Percentiles rank a stretch among this genome's conserved stretches.
These are phyloP conservation scores for Aspergillus wentii DNA, from an alignment of 495 filamentous ascomycete species.

Conservation along the genomic window DNA sequence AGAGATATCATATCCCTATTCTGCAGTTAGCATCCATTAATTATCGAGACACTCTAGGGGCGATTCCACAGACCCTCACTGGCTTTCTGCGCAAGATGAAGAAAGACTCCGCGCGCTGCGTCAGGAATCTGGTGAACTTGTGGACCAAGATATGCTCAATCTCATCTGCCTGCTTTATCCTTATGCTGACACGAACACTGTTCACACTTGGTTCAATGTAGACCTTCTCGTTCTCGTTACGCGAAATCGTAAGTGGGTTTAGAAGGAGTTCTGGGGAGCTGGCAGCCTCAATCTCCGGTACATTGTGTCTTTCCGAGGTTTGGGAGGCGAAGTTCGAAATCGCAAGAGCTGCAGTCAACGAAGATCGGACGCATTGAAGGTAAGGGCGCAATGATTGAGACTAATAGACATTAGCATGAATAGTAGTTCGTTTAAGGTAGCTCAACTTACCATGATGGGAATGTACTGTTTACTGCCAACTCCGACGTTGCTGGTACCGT, in stretches of 20 bases:
- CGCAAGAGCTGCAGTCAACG: constrained; percentile 87
- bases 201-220: constrained; percentile 91
- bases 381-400: constrained; percentile 98
- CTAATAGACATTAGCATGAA: constrained; percentile 38
- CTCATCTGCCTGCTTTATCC: constrained; percentile 98
- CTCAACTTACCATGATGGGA: neutral
- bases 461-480: neutral
- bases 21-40: constrained; percentile 11
- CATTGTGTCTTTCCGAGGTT: constrained; percentile 92
- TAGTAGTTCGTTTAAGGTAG: neutral
- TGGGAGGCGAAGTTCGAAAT: constrained; percentile 98
- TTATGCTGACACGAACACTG: constrained; percentile 90
- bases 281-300: constrained; percentile 91
- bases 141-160: constrained; percentile 97
- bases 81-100: constrained; percentile 94
- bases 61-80: constrained; percentile 73
- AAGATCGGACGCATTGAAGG: constrained; percentile 91
- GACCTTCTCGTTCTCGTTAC: constrained; percentile 94
- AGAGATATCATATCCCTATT: constrained; percentile 94
- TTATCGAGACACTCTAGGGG: too few relatives aligned
- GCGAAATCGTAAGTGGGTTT: constrained; percentile 78
- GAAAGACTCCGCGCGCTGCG: constrained; percentile 93
- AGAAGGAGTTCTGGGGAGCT: constrained; percentile 93
- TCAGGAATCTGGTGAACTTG: constrained; percentile 95
- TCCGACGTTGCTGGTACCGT: neutral